Evolutionary conservation across 2,329 filamentous ascomycete genomes (phyloP), one percentile per base, ranked within the genome.

Genomic region (Xylariaceae sp.): DNA sequence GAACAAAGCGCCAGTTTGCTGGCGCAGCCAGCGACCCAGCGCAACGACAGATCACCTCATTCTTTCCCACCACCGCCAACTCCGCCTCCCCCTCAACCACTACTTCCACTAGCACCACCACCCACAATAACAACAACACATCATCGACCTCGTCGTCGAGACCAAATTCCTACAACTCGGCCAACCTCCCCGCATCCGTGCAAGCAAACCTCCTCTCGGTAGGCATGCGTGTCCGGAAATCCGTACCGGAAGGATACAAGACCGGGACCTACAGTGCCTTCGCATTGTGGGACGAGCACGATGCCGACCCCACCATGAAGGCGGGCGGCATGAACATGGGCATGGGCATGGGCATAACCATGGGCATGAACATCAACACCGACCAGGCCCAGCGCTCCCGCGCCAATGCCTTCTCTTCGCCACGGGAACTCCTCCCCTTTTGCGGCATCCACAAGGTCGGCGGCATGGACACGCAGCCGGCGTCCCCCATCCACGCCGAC

Each of bases 221-320:
- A 64, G 93, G 93, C 68, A 97, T 97, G 92, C 88, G 93, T 23
- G 83, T 97, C 54, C 88, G 93, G 71, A 97, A 97, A 77, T 89
- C 89, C 9, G 89, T 97, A 6, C 88, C 91, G 0, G 92, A 97
- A 72, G 93, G 93, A 61, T 97, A 97, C 81, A 95, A 96, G 78
- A 96, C 90, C 1, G 82, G 82, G 57, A 73, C 72, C 55, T 76
- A 79, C 70, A 74, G 72, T 62, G 77, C 76, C 65, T 85, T 84
- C 69, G 76, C 79, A 51, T 74, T 85, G 18, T 85, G 81, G 74
- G 71, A 75, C 55, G 77, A 80, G 15, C 58, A 55, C 55, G 69
- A 64, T 74, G 58, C 59, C 17, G 44, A 53, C 7, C 17, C 55
- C 15, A 15, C 18, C 49, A 10, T 58, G 8, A 44, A 18, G 18